These are phyloP conservation scores for Hemisphaericaspora xylanilytica DNA, from an alignment of 1,139 yeast genomes.

Conservation along the genomic window DNA sequence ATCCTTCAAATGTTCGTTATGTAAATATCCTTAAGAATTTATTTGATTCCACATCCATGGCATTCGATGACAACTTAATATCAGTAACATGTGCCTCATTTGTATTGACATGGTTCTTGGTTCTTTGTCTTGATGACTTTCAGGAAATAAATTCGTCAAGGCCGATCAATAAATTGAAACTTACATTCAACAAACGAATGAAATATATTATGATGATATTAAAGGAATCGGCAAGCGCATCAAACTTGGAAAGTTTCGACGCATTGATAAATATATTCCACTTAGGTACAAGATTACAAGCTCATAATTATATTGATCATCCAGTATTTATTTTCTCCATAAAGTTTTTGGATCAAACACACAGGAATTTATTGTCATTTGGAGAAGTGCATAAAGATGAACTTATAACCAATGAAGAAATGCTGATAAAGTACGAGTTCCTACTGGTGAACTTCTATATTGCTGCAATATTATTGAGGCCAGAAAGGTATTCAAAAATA, in stretches of 20 bases:
- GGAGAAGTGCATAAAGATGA: conserved; percentile 15
- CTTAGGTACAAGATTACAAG: conserved; percentile 39
- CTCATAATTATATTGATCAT: conserved; percentile 25
- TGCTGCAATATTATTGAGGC: conserved; percentile 42
- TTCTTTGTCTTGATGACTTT: conserved; percentile 38
- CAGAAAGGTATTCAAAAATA: conserved; percentile 30
- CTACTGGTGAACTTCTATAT: conserved; percentile 40
- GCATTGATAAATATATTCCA: conserved; percentile 41
- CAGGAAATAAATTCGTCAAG: conserved; percentile 26
- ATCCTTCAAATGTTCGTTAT: conserved; percentile 24
- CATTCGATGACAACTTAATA: conserved; percentile 32
- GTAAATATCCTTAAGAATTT: conserved; percentile 27
- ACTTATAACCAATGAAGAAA: conserved; percentile 20
- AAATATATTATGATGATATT: conserved; percentile 33
- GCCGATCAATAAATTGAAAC: conserved; percentile 30
- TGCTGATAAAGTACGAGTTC: conserved; percentile 21
- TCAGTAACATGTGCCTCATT: conserved; percentile 25
- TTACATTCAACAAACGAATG: conserved; percentile 37
- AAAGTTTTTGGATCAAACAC: conserved; percentile 37
- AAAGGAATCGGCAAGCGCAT: conserved; percentile 32
- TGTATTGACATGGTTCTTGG: conserved; percentile 36
- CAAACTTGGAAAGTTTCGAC: conserved; percentile 45
- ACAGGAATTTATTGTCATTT: conserved; percentile 24
- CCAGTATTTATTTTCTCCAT: conserved; percentile 45
- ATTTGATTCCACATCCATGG: conserved; percentile 31